Conservation (phyloP, 2,329 filamentous ascomycete genomes). For the Trichothecium roseum region DNA sequence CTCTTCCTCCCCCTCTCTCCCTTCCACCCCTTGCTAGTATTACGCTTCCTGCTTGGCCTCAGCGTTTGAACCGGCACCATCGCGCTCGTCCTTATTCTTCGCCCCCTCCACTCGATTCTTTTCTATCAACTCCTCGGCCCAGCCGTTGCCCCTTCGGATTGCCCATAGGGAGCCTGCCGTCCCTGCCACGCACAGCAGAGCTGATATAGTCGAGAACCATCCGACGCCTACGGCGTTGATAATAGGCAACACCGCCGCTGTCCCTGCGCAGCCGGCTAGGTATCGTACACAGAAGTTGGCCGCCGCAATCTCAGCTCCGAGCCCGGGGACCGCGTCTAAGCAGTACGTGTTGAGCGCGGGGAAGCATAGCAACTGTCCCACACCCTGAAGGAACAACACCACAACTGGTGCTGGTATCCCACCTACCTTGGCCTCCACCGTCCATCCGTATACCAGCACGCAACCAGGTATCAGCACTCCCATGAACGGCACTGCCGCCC, state of each 20-base stretch:
- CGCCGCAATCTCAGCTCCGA: constrained; percentile 63
- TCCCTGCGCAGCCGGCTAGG: constrained; percentile 60
- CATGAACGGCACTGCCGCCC: constrained; percentile 46
- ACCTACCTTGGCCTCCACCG: constrained; percentile 36
- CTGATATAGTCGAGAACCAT: constrained; percentile 64
- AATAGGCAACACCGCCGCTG: constrained; percentile 62
- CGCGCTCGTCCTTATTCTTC: too few species aligned
- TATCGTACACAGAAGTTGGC: constrained; percentile 75
- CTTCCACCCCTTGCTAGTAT: too few species aligned
- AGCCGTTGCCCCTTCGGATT: constrained; percentile 27
- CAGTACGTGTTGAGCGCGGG: constrained; percentile 72
- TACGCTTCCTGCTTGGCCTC: too few species aligned
- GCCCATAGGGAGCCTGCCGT: constrained; percentile 24
- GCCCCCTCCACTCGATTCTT: too few species aligned
- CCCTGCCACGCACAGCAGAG: constrained; percentile 24
- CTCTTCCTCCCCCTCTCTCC: too few species aligned
- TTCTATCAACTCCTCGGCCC: constrained; percentile 18
- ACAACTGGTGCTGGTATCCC: constrained; percentile 54
- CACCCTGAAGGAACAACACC: constrained; percentile 63
- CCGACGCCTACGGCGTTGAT: constrained; percentile 68
- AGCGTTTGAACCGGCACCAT: too few species aligned
- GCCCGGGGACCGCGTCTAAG: constrained; percentile 64
- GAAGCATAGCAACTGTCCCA: constrained; percentile 67
- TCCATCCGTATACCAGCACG: constrained; percentile 53
- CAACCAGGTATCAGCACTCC: constrained; percentile 47